phyloP scores from a whole-genome alignment of 805 yeast genomes.

The Spathaspora passalidarum region DNA sequence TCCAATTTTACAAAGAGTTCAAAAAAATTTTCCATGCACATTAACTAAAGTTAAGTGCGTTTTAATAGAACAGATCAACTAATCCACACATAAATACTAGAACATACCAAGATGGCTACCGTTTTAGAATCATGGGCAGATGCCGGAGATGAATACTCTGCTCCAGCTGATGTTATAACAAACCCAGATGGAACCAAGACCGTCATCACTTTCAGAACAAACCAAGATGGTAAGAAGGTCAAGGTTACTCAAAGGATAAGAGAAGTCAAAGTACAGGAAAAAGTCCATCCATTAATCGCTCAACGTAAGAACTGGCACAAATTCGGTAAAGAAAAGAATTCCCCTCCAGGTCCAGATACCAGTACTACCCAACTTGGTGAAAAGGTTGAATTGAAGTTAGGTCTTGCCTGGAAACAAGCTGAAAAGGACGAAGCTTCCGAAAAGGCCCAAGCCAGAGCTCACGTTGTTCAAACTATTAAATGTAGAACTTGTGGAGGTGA shows the following conservation, averaged over 20 bases:
- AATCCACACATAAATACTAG: no score
- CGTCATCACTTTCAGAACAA: slow-evolving; percentile 69
- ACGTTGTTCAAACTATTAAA: slow-evolving; percentile 43
- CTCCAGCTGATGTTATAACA: slow-evolving; percentile 73
- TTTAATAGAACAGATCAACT: background rate
- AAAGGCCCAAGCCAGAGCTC: slow-evolving; percentile 44
- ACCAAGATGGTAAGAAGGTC: slow-evolving; percentile 78
- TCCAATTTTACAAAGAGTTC: background rate
- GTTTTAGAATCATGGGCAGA: slow-evolving; percentile 64
- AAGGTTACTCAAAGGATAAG: slow-evolving; percentile 84
- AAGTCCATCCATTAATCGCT: slow-evolving; percentile 84
- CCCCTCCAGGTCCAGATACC: slow-evolving; percentile 82
- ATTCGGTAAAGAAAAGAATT: slow-evolving; percentile 74
- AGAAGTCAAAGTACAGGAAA: slow-evolving; percentile 72
- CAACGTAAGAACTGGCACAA: slow-evolving; percentile 82
- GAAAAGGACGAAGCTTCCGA: slow-evolving; percentile 69
- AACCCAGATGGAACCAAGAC: slow-evolving; percentile 91
- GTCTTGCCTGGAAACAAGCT: slow-evolving; percentile 72
- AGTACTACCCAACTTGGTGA: slow-evolving; percentile 89
- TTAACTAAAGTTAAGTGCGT: background rate
- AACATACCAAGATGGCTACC: slow-evolving; percentile 24
- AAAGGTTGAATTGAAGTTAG: slow-evolving; percentile 69
- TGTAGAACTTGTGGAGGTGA: slow-evolving; percentile 95
- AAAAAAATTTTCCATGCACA: background rate
- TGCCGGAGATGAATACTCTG: slow-evolving; percentile 67